A percentile compares a stretch with the other conserved stretches of the same genome.
phyloP scores from a whole-genome alignment of 495 filamentous ascomycete species.

The Coniosporium apollinis region DNA sequence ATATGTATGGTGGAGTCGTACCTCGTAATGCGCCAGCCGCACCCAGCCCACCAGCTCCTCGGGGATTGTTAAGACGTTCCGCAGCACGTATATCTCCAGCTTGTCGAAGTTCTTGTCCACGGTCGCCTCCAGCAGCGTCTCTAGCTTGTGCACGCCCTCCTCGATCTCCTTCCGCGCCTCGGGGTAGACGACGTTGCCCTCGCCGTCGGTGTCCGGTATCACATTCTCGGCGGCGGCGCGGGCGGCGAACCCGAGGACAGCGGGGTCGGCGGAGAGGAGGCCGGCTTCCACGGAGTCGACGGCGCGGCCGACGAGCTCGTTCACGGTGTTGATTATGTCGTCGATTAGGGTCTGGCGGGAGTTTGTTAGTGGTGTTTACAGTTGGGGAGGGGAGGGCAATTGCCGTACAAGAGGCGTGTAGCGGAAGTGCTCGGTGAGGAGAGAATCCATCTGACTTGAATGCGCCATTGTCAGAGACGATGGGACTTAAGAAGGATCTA shows the following conservation, averaged over 20 bases:
- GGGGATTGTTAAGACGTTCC: constrained; percentile 72
- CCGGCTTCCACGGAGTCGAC: constrained; percentile 70
- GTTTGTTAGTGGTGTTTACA: constrained; percentile 12
- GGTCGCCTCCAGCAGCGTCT: constrained; percentile 75
- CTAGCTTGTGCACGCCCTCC: constrained; percentile 77
- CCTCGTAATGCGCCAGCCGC: constrained; percentile 71
- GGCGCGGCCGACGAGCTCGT: constrained; percentile 72
- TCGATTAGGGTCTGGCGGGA: constrained; percentile 64
- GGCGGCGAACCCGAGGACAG: constrained; percentile 52
- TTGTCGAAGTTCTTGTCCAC: constrained; percentile 67
- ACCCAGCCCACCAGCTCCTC: constrained; percentile 61
- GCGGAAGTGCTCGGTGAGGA: constrained; percentile 90
- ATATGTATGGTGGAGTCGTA: no score
- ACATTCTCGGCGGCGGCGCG: constrained; percentile 15
- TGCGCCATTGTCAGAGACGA: constrained; percentile 24
- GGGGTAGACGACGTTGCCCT: constrained; percentile 27
- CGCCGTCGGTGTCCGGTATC: constrained; percentile 35
- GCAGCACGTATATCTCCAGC: constrained; percentile 67
- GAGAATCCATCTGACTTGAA: constrained; percentile 35
- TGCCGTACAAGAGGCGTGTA: constrained; percentile 74
- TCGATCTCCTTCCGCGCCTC: constrained; percentile 63
- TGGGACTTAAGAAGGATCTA: not conserved
- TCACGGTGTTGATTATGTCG: constrained; percentile 92
- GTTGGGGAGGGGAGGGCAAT: constrained; percentile 4
- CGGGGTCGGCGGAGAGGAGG: constrained; percentile 51